These are phyloP conservation scores for Vaccinium vitisidaea DNA, from an alignment of 148 eudicot species.

Conservation along the genomic window DNA sequence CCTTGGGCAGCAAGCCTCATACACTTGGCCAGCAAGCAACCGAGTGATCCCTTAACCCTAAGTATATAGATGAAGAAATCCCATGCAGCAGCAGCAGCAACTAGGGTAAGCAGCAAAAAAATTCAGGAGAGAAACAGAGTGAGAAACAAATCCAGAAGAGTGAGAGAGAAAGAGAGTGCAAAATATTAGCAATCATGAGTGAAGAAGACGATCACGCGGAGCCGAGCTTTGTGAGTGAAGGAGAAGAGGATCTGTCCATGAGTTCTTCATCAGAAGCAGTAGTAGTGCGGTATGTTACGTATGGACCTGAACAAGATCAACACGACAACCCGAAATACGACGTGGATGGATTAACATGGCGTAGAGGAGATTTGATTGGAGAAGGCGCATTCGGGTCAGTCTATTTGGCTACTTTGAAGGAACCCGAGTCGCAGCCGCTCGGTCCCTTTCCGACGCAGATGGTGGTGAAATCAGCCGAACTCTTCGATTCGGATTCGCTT, in stretches of 20 bases:
- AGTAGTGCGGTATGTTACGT: background rate
- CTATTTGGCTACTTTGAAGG: constrained; percentile 30
- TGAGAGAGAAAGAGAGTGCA: background rate
- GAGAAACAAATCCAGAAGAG: background rate
- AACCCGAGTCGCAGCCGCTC: constrained; percentile 14
- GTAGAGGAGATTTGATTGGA: constrained; percentile 34
- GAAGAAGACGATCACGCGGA: background rate
- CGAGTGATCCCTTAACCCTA: too few relatives aligned
- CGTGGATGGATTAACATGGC: constrained; percentile 34
- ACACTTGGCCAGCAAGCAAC: too few relatives aligned
- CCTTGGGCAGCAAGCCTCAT: too few relatives aligned
- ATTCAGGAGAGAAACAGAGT: background rate
- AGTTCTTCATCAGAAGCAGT: background rate
- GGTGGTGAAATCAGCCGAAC: constrained; percentile 45
- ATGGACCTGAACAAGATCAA: background rate
- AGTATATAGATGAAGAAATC: background rate
- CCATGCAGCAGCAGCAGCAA: background rate
- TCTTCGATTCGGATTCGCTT: constrained; percentile 28
- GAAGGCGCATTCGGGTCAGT: constrained; percentile 40
- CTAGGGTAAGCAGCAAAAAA: background rate
- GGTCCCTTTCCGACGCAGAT: constrained; percentile 22
- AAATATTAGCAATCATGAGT: background rate
- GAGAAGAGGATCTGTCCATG: background rate
- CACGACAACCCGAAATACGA: background rate
- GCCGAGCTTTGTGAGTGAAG: background rate